These are phyloP conservation scores for Backusella morwellensis DNA, from an alignment of 192 early-diverging fungal genomes.

Conservation along the genomic window DNA sequence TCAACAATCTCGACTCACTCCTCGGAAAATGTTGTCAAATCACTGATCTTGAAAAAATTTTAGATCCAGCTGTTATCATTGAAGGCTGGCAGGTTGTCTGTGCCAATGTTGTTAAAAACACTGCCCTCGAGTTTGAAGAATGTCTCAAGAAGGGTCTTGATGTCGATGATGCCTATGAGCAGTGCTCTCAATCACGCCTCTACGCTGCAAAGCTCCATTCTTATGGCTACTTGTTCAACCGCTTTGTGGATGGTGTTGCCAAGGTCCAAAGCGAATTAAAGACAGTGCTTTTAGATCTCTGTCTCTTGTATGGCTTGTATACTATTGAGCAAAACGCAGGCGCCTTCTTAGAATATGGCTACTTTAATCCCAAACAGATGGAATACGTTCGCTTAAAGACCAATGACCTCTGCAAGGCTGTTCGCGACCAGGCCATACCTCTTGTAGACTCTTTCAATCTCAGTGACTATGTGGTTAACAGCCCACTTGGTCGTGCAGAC, in stretches of 20 bases:
- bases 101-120: conserved; percentile 80
- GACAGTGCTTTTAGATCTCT: conserved; percentile 66
- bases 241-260: conserved; percentile 75
- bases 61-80: conserved; percentile 60
- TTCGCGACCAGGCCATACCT: conserved; percentile 82
- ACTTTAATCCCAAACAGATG: conserved; percentile 72
- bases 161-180: conserved; percentile 83
- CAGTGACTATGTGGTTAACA: conserved; percentile 87
- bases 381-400: conserved; percentile 67
- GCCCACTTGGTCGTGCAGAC: conserved; percentile 82
- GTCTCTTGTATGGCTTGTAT: conserved; percentile 80
- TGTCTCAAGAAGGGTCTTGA: conserved; percentile 61
- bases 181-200: conserved; percentile 83
- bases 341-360: conserved; percentile 85
- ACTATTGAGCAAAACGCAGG: conserved; percentile 78
- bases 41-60: conserved; percentile 46
- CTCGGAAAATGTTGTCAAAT: conserved; percentile 47
- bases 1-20: conserved; percentile 54
- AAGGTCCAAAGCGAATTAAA: conserved; percentile 61
- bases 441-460: conserved; percentile 88
- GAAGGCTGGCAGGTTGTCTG: conserved; percentile 81
- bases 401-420: conserved; percentile 58
- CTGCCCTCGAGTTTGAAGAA: conserved; percentile 75
- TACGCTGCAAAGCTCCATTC: conserved; percentile 83
- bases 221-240: conserved; percentile 81